Evolutionary conservation across 768 basidiomycete species (phyloP).

Genomic region (Strobilomyces dryophilus): DNA sequence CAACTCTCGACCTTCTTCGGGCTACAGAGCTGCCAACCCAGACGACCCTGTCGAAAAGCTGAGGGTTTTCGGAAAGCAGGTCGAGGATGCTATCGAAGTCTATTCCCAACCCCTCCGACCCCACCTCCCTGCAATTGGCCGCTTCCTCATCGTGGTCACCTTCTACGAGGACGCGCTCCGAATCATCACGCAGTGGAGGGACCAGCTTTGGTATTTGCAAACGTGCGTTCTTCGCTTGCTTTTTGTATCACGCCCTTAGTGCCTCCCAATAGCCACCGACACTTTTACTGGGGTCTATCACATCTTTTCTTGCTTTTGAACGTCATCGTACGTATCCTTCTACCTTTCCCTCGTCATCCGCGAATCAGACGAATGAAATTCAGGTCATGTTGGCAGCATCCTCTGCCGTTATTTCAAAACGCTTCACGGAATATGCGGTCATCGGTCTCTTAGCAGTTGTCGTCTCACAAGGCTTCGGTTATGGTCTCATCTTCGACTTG

Average conservation of each 20-base stretch:
- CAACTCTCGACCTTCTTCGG: constrained; percentile 62
- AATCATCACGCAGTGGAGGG: constrained; percentile 91
- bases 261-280: constrained; percentile 65
- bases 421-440: constrained; percentile 85
- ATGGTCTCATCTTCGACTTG: constrained; percentile 98
- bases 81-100: constrained; percentile 91
- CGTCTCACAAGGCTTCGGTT: constrained; percentile 94
- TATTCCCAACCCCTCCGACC: constrained; percentile 92
- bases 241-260: constrained; percentile 5
- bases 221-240: constrained; percentile 51
- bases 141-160: constrained; percentile 96
- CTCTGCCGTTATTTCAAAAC: constrained; percentile 79
- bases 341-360: background rate
- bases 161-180: constrained; percentile 96
- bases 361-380: background rate
- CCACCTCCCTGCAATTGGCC: constrained; percentile 89
- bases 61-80: constrained; percentile 60
- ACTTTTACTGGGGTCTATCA: constrained; percentile 94
- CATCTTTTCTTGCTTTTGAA: constrained; percentile 91
- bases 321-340: constrained; percentile 65
- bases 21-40: constrained; percentile 77
- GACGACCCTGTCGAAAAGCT: constrained; percentile 81
- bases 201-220: constrained; percentile 98
- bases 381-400: constrained; percentile 91
- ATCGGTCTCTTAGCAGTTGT: constrained; percentile 89